Evolutionary conservation across 805 yeast genomes (phyloP), one percentile per base, ranked within the genome.

Genomic region (Candida xyloterini): DNA sequence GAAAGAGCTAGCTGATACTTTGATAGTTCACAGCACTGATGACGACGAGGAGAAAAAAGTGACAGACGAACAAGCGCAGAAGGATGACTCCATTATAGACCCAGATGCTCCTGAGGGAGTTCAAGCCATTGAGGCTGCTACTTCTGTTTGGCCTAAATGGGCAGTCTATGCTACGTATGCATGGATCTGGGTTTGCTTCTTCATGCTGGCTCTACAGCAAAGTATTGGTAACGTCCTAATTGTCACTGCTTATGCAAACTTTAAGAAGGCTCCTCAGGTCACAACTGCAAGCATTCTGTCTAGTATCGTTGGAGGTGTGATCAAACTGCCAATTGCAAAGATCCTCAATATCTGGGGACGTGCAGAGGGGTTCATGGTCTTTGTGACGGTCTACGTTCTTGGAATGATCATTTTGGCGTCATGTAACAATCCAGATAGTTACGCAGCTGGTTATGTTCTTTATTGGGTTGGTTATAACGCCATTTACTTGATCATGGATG

Each of bases 131-230:
- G 66, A 63, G 45, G 67, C 60, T 5, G 52, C 51, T 15, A 47
- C 60, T 13, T 27, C 46, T 27, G 65, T 60, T n/a, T 63, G 67
- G 68, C 30, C 54, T 21, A 53, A 43, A 31, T 46, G 41, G 23
- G 51, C 57, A 5, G 47, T 63, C 32, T 55, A 55, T 27, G 11
- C 34, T 5, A 55, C 56, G n/a, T 62, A 60, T 40, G 57, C 55
- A 10, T 44, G 46, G 46, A 62, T 63, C 42, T 63, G 67, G 67
- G 51, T 61, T 18, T 53, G 58, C 29, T 63, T 47, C 48, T 63
- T 62, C 50, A 51, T 60, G 55, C 49, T 60, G 27, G 61, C 65
- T 14, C 38, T 62, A 16, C 66, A 59, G 30, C 47, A 52, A 21
- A 30, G 57, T 11, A 50, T 60, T 37, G 53, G 56, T 27, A 26